Evolutionary conservation across 768 basidiomycete species (phyloP), one percentile per base, ranked within the genome.

Genomic region (Trametes elegans): DNA sequence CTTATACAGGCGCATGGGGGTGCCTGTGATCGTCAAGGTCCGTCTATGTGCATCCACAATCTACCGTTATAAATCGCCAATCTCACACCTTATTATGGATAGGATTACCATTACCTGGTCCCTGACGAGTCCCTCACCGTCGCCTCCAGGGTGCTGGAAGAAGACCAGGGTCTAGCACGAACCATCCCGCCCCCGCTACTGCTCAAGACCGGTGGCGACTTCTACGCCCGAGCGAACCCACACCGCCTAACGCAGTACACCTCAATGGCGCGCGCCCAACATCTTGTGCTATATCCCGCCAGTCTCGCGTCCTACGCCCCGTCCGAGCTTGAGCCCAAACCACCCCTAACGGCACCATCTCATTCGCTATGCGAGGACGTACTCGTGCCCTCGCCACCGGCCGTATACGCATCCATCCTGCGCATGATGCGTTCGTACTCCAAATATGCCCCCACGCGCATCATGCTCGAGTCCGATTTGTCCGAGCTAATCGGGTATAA

Each of bases 401-500:
- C 70, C n/a, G 64, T 71, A 5, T 74, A 70, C 45, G 69, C 70
- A 5, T 73, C 72, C 3, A 44, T 73, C 50, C 19, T 74, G 8
- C 68, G 72, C 43, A 61, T 68, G 50, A 70, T 73, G 66, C 53
- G 57, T 26, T 36, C 26, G 24, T 72, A 72, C 60, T 54, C 64
- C 11, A 55, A 48, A 35, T 58, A 26, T 26, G 63, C 55, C 24
- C 21, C 64, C 14, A 67, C 63, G 18, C 63, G 62, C 19, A 58
- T 49, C 3, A 52, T 46, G 14, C 64, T 73, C 44, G 49, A 41
- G 41, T 71, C 68, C 31, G 66, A 74, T 39, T 62, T 72, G n/a
- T 71, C 68, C 31, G 65, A 70, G 57, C 68, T 75, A 40, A 60
- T 72, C 36, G 68, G 68, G 9, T 73, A 72, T 55, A 39, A 70